These are phyloP conservation scores for Echium plantagineum DNA, from an alignment of 257 asterid genomes.

Conservation along the genomic window DNA sequence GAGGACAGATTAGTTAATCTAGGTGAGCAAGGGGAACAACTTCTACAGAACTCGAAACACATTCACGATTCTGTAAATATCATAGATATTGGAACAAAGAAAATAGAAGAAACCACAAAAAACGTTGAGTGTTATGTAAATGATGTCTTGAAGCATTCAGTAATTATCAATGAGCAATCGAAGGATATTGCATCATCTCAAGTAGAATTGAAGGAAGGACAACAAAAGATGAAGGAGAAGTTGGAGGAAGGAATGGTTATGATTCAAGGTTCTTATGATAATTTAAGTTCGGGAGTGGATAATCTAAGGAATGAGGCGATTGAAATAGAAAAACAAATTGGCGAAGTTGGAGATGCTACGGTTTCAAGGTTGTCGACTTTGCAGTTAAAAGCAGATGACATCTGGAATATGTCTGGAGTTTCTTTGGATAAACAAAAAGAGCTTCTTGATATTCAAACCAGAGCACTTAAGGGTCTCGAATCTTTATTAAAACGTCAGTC, in stretches of 20 bases:
- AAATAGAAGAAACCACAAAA: slow-evolving; percentile 40
- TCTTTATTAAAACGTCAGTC: slow-evolving; percentile 55
- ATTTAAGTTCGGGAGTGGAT: slow-evolving; percentile 41
- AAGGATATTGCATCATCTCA: slow-evolving; percentile 60
- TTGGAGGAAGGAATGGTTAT: slow-evolving; percentile 50
- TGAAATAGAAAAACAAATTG: slow-evolving; percentile 61
- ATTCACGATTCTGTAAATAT: slow-evolving; percentile 45
- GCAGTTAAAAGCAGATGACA: slow-evolving; percentile 62
- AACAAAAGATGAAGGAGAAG: slow-evolving; percentile 49
- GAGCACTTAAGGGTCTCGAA: slow-evolving; percentile 50
- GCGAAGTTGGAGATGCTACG: slow-evolving; percentile 60
- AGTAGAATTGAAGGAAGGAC: slow-evolving; percentile 43
- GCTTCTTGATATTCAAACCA: slow-evolving; percentile 57
- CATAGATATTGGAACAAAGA: slow-evolving; percentile 39
- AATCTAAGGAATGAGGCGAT: slow-evolving; percentile 44
- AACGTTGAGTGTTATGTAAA: slow-evolving; percentile 42
- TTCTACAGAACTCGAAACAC: slow-evolving; percentile 33
- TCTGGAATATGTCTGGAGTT: slow-evolving; percentile 41
- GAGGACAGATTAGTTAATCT: slow-evolving; percentile 43
- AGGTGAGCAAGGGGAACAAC: slow-evolving; percentile 36
- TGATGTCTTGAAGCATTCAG: slow-evolving; percentile 42
- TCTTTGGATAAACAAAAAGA: slow-evolving; percentile 67
- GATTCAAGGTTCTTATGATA: slow-evolving; percentile 35
- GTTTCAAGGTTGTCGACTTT: slow-evolving; percentile 40
- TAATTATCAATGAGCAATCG: slow-evolving; percentile 47